These are phyloP conservation scores for Trichoderma sp. DNA, from an alignment of 2,329 filamentous ascomycete genomes.

Conservation along the genomic window DNA sequence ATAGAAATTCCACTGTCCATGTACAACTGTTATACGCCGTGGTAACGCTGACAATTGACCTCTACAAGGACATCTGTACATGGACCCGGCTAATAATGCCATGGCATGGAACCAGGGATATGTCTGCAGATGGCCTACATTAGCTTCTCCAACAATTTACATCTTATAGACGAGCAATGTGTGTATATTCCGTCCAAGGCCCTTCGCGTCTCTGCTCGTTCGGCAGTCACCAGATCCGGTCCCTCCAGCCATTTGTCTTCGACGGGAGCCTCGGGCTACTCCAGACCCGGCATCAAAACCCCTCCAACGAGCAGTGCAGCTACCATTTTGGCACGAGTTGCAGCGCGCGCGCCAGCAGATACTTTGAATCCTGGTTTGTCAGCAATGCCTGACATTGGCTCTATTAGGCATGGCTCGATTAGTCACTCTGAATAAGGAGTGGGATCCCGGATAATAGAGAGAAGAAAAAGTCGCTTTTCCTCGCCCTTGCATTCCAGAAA, in stretches of 20 bases:
- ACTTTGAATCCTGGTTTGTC: slow-evolving; percentile 14
- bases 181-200: neutral
- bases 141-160: neutral
- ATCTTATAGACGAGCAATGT: neutral
- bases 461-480: neutral
- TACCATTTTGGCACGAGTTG: neutral
- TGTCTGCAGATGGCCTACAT: neutral
- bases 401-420: slow-evolving; percentile 2
- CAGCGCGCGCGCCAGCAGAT: neutral
- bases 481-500: slow-evolving; percentile 1
- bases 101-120: neutral
- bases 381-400: slow-evolving; percentile 12
- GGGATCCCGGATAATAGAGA: slow-evolving; percentile 1
- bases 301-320: neutral
- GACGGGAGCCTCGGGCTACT: slow-evolving; percentile 12
- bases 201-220: neutral
- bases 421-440: slow-evolving; percentile 19
- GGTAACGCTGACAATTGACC: neutral
- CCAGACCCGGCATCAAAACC: neutral
- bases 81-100: neutral
- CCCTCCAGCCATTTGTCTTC: neutral
- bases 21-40: neutral
- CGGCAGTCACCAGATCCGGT: neutral
- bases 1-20: no score
- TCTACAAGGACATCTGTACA: neutral